A percentile compares a stretch with the other conserved stretches of the same genome.
These are phyloP conservation scores for Phascolomyces articulosus DNA, from an alignment of 371 early-diverging fungal species.

Conservation along the genomic window DNA sequence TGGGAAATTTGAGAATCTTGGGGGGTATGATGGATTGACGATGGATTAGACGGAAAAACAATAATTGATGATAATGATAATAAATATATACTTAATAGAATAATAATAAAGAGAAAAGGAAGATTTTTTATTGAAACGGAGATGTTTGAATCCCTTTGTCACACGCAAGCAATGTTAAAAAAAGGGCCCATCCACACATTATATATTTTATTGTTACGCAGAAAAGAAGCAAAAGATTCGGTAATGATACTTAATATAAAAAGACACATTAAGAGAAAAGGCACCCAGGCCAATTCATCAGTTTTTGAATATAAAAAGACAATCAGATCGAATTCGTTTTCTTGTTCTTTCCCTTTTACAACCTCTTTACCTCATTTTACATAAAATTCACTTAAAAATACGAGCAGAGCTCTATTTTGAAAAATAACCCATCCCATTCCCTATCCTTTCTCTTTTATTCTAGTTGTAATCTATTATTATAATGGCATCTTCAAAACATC, in stretches of 20 bases:
- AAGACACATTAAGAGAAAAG: not conserved
- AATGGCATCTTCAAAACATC: slow-evolving; percentile 8
- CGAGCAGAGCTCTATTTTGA: not conserved
- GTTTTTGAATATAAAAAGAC: too few relatives aligned
- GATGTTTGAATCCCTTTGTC: not conserved
- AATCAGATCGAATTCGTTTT: not conserved
- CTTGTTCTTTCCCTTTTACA: not conserved
- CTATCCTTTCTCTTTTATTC: not conserved
- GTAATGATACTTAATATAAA: not conserved
- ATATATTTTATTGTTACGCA: not conserved
- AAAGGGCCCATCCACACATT: not conserved
- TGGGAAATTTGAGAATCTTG: too few relatives aligned
- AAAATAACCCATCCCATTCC: slow-evolving; percentile 2
- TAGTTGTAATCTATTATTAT: not conserved
- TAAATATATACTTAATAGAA: not conserved
- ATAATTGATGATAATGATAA: too few relatives aligned
- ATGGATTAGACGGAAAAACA: too few relatives aligned
- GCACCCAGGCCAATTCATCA: slow-evolving; percentile 3
- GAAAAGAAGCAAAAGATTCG: slow-evolving; percentile 2
- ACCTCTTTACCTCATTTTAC: not conserved
- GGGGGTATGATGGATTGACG: too few relatives aligned
- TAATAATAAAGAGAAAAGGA: not conserved
- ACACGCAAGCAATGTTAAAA: not conserved
- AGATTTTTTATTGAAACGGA: not conserved
- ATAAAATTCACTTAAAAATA: not conserved